Evolutionary conservation across 371 early-diverging fungal species (phyloP), one percentile per base, ranked within the genome.

Genomic region (Mortierella sp.): DNA sequence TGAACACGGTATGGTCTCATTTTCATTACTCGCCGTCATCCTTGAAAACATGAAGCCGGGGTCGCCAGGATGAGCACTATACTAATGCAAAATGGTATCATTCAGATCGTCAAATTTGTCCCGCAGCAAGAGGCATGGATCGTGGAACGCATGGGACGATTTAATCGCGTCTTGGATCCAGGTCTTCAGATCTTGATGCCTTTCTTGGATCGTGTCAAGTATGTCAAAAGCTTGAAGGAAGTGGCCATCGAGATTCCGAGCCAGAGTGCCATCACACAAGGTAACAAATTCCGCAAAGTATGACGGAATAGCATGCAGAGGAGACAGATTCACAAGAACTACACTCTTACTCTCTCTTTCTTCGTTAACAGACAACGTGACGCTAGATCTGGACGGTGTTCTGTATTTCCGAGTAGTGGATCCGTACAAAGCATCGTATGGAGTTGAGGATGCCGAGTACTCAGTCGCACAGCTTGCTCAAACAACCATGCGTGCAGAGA

Each of bases 401-500:
- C 86, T 98, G 48, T 98, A 98, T 80, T 95, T 94, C 83, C 83
- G 90, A 65, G 93, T 98, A 14, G 81, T 94, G 9, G 99, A 98
- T 71, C 95, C 97, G 10, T 96, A 93, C 88, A 96, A 95, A 83
- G 97, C 98, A 0, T 95, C 95, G 7, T 98, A 98, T 80, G 98
- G 98, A 10, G 95, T 98, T 17, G 96, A 95, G 57, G 91, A 98
- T 79, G 92, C 95, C 29, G 95, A 96, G 71, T 98, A 94, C 81
- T 95, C 97, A 8, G 88, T 98, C 45, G 87, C 95, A 4, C 98
- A 98, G 79, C 87, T 98, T 56, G 99, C 99, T 25, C 97, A 98
- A 79, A 98, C 99, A 0, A 96, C 98, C 1, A 98, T 98, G 98
- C 90, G 98, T 34, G 96, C 98, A 2, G 98, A 98, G 74, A 98